These are phyloP conservation scores for Camelina hispida DNA, from an alignment of 345 rosid genomes.

Conservation along the genomic window DNA sequence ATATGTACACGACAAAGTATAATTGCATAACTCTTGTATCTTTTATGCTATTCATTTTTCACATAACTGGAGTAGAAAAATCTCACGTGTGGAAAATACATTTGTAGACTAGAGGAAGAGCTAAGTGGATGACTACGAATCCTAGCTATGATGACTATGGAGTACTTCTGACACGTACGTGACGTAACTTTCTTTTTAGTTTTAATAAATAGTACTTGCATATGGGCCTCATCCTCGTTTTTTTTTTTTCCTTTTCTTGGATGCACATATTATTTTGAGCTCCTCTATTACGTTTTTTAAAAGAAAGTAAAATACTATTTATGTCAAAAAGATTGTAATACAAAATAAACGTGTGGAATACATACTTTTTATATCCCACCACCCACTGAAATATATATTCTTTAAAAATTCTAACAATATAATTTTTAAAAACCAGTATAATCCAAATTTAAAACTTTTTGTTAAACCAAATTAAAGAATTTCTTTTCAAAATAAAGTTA, in stretches of 20 bases:
- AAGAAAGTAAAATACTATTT: no score
- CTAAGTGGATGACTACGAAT: conserved; percentile 39
- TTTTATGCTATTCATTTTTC: background rate
- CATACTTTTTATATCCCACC: no score
- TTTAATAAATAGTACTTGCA: background rate
- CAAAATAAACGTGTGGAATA: no score
- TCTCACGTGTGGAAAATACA: conserved; percentile 16
- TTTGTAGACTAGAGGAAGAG: background rate
- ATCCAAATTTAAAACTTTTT: background rate
- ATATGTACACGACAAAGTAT: conserved; percentile 17
- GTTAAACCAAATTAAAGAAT: background rate
- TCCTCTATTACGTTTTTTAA: no score
- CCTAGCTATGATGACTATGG: conserved; percentile 22
- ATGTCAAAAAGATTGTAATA: no score
- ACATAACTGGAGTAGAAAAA: background rate
- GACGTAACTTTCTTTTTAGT: conserved; percentile 13
- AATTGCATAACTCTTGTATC: conserved; percentile 2
- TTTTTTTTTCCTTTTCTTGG: background rate
- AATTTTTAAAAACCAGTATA: no score
- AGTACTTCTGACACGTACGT: conserved; percentile 29
- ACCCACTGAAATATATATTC: no score
- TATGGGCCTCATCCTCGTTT: conserved; percentile 11
- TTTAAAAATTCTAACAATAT: no score
- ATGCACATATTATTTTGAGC: no score
- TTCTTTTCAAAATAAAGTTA: conserved; percentile 20